Evolutionary conservation across 139 green algal species (phyloP), one percentile per base, ranked within the genome.

Genomic region (Haematococcus lacustris): DNA sequence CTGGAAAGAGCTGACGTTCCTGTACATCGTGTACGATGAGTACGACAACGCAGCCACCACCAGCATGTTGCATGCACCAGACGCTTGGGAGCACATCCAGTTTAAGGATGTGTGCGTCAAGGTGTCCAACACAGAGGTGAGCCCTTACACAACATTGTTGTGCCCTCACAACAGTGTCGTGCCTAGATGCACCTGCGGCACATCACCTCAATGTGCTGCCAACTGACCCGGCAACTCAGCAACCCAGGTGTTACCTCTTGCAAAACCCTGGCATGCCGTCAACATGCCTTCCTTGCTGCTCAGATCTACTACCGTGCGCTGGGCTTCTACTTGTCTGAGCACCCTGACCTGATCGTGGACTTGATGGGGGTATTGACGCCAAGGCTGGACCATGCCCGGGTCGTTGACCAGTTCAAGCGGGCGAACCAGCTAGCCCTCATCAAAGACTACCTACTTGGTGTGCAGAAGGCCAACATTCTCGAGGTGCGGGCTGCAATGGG

Each of bases 21-120:
- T 99, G 75, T 99, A 98, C 82, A 85, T 96, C 26, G n/a, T 50
- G 75, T 98, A 99, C 72, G 95, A 99, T 73, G 95, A 99, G 89
- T 97, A 96, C 71, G 95, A 99, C 90, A 98, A 99, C 81, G 95
- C 95, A 0, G 86, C 89, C 28, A 71, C 57, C 51, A 78, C 71
- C 51, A 98, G 98, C 91, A 97, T 99, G 81, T 81, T 82, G 60
- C 95, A 99, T 87, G 91, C 87, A 38, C 82, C 90, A 17, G 80
- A 91, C 23, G 95, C 95, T 9, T 99, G 95, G 95, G 95, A 99
- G 82, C 95, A 99, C 77, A 86, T 97, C 51, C 78, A 82, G 51
- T 97, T 98, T 88, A 98, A 98, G 88, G 92, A 97, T 72, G 91
- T 97, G 47, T 61, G 74, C 23, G 90, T 97, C 64, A 97, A 97